Evolutionary conservation across 495 filamentous ascomycete species (phyloP).

Genomic region (Daldinia concentrica): DNA sequence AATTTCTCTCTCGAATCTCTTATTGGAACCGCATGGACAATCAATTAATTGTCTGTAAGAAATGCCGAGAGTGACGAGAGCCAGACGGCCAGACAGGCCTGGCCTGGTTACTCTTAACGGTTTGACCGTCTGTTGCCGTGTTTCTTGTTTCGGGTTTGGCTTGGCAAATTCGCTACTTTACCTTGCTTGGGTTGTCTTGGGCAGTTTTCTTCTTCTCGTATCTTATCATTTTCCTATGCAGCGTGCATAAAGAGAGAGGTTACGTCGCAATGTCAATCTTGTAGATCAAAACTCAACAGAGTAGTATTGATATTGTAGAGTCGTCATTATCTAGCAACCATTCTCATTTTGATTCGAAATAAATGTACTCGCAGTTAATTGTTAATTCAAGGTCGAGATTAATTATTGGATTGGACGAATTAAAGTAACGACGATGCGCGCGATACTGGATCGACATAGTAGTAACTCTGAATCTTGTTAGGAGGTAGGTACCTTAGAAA

Average conservation of each 20-base stretch:
- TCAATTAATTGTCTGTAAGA: background rate
- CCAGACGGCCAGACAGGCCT: too few species aligned
- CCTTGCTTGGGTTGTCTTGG: background rate
- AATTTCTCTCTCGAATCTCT: background rate
- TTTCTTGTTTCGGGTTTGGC: conserved; percentile 40
- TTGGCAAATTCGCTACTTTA: conserved; percentile 26
- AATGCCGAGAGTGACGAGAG: conserved; percentile 19
- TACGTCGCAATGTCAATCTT: conserved; percentile 34
- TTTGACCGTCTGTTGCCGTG: conserved; percentile 24
- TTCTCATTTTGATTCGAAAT: background rate
- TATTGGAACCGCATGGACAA: background rate
- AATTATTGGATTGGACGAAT: background rate
- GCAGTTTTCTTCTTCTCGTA: background rate
- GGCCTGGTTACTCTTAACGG: conserved; percentile 1
- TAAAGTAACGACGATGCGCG: background rate
- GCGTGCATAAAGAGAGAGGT: conserved; percentile 2
- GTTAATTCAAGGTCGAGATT: background rate
- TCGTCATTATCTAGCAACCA: background rate
- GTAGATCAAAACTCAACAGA: conserved; percentile 18
- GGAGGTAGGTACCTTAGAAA: background rate
- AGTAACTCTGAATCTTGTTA: too few species aligned
- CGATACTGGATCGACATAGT: conserved; percentile 1
- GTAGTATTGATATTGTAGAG: background rate
- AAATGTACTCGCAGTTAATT: background rate
- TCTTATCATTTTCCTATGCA: background rate